A percentile compares a stretch with the other conserved stretches of the same genome.
Evolutionary conservation across 495 filamentous ascomycete species (phyloP).

Genomic region (Hypoxylon intermedium): DNA sequence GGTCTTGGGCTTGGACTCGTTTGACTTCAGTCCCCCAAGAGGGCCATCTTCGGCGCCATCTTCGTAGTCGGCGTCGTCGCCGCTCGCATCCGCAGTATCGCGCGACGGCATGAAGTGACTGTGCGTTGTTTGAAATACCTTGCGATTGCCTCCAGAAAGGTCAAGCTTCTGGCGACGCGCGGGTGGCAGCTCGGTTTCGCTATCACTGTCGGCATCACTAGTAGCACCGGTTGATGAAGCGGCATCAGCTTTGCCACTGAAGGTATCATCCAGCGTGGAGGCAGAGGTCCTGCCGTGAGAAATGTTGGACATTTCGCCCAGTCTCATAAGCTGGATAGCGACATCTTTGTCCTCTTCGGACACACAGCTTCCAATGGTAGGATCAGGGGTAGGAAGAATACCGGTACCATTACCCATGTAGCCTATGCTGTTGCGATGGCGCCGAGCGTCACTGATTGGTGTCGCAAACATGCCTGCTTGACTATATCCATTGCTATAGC

Average conservation of each 20-base stretch:
- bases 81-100: slow-evolving; percentile 77
- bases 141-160: slow-evolving; percentile 49
- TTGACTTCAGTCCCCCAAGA: slow-evolving; percentile 17
- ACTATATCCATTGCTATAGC: slow-evolving; percentile 63
- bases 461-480: slow-evolving; percentile 59
- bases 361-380: slow-evolving; percentile 91
- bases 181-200: slow-evolving; percentile 72
- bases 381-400: slow-evolving; percentile 88
- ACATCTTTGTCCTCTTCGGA: slow-evolving; percentile 99
- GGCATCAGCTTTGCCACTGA: slow-evolving; percentile 84
- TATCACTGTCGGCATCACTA: slow-evolving; percentile 78
- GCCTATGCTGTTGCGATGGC: slow-evolving; percentile 68
- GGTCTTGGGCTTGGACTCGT: slow-evolving; percentile 47
- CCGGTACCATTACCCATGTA: slow-evolving; percentile 53
- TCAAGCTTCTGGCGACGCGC: slow-evolving; percentile 68
- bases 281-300: slow-evolving; percentile 89
- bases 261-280: slow-evolving; percentile 91
- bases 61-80: slow-evolving; percentile 68
- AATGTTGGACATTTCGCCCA: slow-evolving; percentile 90
- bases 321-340: slow-evolving; percentile 90
- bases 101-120: slow-evolving; percentile 67
- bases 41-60: slow-evolving; percentile 51
- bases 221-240: slow-evolving; percentile 85
- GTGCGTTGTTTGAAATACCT: slow-evolving; percentile 64
- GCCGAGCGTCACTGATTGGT: slow-evolving; percentile 66